Evolutionary conservation across 495 filamentous ascomycete species (phyloP), one percentile per base, ranked within the genome.

Genomic region (Talaromyces liani): DNA sequence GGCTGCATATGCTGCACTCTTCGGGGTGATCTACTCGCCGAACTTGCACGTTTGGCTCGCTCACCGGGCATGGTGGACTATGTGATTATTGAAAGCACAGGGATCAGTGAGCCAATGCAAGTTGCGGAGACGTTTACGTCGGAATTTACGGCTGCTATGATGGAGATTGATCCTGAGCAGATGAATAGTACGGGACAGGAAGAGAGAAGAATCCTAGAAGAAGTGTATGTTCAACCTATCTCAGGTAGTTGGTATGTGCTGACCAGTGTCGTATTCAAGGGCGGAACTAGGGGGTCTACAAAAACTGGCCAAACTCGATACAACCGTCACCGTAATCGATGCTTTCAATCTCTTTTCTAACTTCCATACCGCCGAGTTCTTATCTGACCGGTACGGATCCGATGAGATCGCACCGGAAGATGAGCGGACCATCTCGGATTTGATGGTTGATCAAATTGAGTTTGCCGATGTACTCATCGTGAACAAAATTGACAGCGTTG

Each of bases 1-100:
- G 84, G 83, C 6, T 87, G 84, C 63, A 87, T 87, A 61, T 87
- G 83, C 69, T 87, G 84, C 62, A 87, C 83, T 0, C 71, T 87
- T 0, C 79, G 84, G 20, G 82, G 84, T 3, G 84, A 87, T 59
- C 69, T 87, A 0, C 73, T 87, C 2, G 70, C 79, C 14, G 83
- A 87, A 64, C 73, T 86, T 6, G 81, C 79, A 1, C 76, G 70
- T 1, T 67, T 87, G 1, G 77, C 83, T 0, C 75, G 78, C 24
- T 60, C 58, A 5, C 72, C 78, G 18, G 74, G 78, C 6, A 75
- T 73, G 16, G 77, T 86, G 29, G 74, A 87, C 51, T 86, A 87
- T 68, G 79, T 87, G 6, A 68, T 87, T 20, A 84, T 87, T 62
- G 84, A 87, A 65, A 85, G 82, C 66, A 84, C 80, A 0, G 84